Base-by-base conservation (phyloP, 2,329 filamentous ascomycete genomes). In the Colletotrichum endophyticum region DNA sequence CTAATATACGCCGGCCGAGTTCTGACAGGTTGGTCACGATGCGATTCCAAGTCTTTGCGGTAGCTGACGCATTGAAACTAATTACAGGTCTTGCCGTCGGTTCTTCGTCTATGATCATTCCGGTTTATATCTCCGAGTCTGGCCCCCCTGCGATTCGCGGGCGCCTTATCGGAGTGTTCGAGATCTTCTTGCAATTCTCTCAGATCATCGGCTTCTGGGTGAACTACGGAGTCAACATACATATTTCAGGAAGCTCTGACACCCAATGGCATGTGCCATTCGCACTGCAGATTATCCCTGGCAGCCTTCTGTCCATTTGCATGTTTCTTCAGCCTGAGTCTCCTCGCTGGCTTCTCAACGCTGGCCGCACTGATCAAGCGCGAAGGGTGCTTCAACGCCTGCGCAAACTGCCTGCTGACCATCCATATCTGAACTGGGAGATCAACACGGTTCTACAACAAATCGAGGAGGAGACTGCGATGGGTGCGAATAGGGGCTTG, bases 1-100 rank as follows among this genome's bases (percentile, higher is more conserved):
- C 91, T 92, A 86, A 89, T 92, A 61, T 86, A 92, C 4, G 86
- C 89, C 11, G 90, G 90, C 1, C 88, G 91, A 6, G 88, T 90
- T 76, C 81, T 90, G 56, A 87, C 86, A n/a, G 89, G 89, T 87
- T 82, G 85, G 84, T 9, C 85, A 81, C 9, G 83, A n/a, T 12
- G n/a, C 44, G 44, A 49, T 12, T 13, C 86, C 0, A 85, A 82
- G 61, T 25, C 0, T 13, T 2, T 12, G 12, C 11, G 0, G 44
- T 49, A 39, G 12, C n/a, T 66, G 39, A 84, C 64, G 4, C 83
- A 84, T 7, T 89, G 92, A 74, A 39, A 39, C 8, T 19, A 39
- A 15, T 22, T 7, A 15, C 88, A 5, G 90, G 91, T 2, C 87
- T 90, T 80, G 89, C 88, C 8, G 85, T 91, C 53, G 89, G 88